Evolutionary conservation across 768 basidiomycete species (phyloP), one percentile per base, ranked within the genome.

Genomic region (Leccinellum albellum): DNA sequence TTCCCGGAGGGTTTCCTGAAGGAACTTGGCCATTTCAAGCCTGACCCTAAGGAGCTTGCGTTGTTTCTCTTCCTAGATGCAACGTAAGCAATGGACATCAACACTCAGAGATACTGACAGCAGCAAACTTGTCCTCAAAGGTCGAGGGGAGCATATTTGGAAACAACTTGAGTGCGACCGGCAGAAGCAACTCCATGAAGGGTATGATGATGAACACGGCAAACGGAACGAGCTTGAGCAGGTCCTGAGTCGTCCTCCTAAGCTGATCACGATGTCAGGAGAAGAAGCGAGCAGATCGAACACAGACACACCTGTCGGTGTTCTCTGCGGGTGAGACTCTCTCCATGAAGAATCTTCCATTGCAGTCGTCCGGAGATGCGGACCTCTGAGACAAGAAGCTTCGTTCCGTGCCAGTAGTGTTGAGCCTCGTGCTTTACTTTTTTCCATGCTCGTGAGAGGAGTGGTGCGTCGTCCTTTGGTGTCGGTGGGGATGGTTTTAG

Each of bases 141-240:
- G 97, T 99, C 0, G 92, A 95, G 0, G 97, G 97, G 6, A 99
- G 83, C 94, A 98, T 98, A 73, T 91, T 98, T 14, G 97, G 97
- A 82, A 99, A 99, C 45, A 99, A 75, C 72, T 96, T 97, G 62
- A 99, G 81, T 0, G 94, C 95, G 40, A 99, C 92, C 2, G 97
- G 97, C 3, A 99, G 83, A 5, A 99, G 80, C 17, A 99, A 71
- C 70, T 98, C 97, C 96, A 98, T 98, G 80, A 98, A 98, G 1
- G 97, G 97, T 3, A 99, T 92, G 65, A 97, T 79, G 61, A 98
- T 70, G 76, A 99, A 98, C 50, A 93, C 93, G 7, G 91, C 85
- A 74, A 99, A 99, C 1, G 97, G 97, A 23, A 98, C 86, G 14
- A 99, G 85, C 29, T 97, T 86, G 53, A 99, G 74, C 29, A 98